Evolutionary conservation across 2,329 filamentous ascomycete genomes (phyloP).

Genomic region (Fonsecaea multimorphosa): DNA sequence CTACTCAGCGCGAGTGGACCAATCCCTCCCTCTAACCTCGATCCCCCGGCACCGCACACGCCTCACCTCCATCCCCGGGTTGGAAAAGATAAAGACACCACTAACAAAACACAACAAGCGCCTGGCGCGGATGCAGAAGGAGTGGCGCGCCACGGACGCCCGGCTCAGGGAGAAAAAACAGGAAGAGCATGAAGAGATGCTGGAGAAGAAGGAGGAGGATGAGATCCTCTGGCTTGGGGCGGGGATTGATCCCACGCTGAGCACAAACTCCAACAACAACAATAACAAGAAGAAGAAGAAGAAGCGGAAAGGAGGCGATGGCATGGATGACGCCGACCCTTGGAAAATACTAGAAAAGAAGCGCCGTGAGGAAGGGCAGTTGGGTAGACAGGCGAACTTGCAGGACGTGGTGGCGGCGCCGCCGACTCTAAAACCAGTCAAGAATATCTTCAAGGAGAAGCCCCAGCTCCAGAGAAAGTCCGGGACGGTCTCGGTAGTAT

Average conservation of each 20-base stretch:
- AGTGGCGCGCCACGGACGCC: constrained; percentile 63
- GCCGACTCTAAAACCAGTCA: constrained; percentile 67
- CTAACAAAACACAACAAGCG: constrained; percentile 84
- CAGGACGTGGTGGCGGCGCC: constrained; percentile 66
- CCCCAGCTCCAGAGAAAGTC: not conserved
- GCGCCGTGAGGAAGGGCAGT: constrained; percentile 58
- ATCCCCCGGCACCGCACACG: constrained; percentile 61
- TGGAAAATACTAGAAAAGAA: constrained; percentile 76
- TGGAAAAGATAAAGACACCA: constrained; percentile 60
- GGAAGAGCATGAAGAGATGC: constrained; percentile 72
- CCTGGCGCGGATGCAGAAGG: constrained; percentile 66
- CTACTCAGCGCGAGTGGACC: constrained; percentile 82
- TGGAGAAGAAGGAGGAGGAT: constrained; percentile 67
- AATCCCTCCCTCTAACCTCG: constrained; percentile 76
- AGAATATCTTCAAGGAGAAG: constrained; percentile 37
- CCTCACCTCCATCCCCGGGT: constrained; percentile 63
- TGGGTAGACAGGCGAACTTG: constrained; percentile 46
- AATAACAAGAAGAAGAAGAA: constrained; percentile 57
- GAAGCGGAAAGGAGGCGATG: constrained; percentile 47
- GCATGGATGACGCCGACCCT: constrained; percentile 68
- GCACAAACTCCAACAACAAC: too few relatives aligned
- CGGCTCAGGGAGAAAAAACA: constrained; percentile 73
- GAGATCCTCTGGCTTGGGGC: constrained; percentile 67
- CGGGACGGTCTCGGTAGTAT: not conserved
- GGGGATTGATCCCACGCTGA: constrained; percentile 55